A percentile compares a stretch with the other conserved stretches of the same genome.
Conservation (phyloP, 768 basidiomycete genomes). For the Auriculariales sp. region DNA sequence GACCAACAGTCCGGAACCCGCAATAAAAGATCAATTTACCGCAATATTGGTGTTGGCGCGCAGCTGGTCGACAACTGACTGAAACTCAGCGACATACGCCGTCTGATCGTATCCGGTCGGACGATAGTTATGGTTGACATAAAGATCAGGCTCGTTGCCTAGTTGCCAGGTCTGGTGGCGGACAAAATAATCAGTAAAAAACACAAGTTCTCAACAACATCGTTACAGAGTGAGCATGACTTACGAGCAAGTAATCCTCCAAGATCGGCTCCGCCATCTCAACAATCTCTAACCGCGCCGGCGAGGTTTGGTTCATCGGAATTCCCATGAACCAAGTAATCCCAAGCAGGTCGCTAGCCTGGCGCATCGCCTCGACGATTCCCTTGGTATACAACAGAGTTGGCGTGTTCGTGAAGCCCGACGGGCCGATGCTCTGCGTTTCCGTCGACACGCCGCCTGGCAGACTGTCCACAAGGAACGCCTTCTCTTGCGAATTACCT, state of each 20-base stretch:
- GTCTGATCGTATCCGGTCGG: constrained; percentile 13
- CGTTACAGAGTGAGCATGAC: neutral
- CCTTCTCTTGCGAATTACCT: constrained; percentile 63
- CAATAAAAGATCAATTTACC: too few species aligned
- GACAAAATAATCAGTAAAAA: too few species aligned
- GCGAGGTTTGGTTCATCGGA: constrained; percentile 12
- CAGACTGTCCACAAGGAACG: constrained; percentile 26
- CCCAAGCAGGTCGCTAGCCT: constrained; percentile 14
- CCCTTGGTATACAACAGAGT: constrained; percentile 24
- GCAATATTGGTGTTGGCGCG: neutral
- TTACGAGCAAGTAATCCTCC: constrained; percentile 7
- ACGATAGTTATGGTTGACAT: neutral
- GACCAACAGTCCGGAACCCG: too few species aligned
- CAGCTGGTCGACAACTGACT: constrained; percentile 8
- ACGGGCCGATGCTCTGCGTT: constrained; percentile 22
- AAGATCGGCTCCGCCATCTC: constrained; percentile 11
- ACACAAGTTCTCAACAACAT: too few species aligned
- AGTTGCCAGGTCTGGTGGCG: neutral
- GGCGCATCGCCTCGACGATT: constrained; percentile 23
- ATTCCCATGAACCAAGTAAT: constrained; percentile 16
- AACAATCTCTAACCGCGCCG: constrained; percentile 13
- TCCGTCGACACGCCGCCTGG: constrained; percentile 32
- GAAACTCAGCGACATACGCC: constrained; percentile 16
- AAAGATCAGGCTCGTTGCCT: constrained; percentile 2
- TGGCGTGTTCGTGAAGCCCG: constrained; percentile 21